Evolutionary conservation across 106 monocot genomes (phyloP).

Genomic region (Acorus calamus): DNA sequence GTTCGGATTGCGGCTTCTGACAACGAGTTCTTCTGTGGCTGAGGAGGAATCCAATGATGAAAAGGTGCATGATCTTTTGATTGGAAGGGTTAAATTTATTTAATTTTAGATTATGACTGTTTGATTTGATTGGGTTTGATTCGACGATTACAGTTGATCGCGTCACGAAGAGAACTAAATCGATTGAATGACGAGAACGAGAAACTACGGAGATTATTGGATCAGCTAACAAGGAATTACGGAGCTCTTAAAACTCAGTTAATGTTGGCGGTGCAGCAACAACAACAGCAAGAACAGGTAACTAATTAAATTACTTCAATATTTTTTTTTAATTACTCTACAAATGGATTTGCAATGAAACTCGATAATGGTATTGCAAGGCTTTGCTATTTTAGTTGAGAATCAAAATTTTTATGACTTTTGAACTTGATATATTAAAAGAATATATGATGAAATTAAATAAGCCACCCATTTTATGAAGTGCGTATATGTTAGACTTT

Average conservation of each 20-base stretch:
- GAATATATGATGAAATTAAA: no score
- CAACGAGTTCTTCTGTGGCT: not conserved
- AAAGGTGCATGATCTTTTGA: conserved; percentile 7
- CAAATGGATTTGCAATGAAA: no score
- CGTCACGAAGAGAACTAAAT: conserved; percentile 21
- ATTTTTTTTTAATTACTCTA: no score
- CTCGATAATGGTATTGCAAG: no score
- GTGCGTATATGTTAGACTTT: no score
- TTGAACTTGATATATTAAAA: no score
- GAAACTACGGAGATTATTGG: conserved; percentile 24
- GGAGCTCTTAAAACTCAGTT: conserved; percentile 19
- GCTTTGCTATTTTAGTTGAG: no score
- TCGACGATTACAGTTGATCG: not conserved
- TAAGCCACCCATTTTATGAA: no score
- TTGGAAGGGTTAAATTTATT: no score
- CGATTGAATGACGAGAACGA: conserved; percentile 27
- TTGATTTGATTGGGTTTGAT: not conserved
- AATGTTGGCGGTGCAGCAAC: conserved; percentile 13
- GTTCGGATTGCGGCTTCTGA: conserved; percentile 20
- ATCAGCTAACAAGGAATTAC: conserved; percentile 29
- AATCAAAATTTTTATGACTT: no score
- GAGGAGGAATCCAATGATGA: not conserved
- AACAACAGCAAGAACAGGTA: not conserved
- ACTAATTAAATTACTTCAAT: no score
- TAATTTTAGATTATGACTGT: no score